A percentile compares a stretch with the other conserved stretches of the same genome.
phyloP scores from a whole-genome alignment of 306 rosid genomes.

The Lotus japonicus region DNA sequence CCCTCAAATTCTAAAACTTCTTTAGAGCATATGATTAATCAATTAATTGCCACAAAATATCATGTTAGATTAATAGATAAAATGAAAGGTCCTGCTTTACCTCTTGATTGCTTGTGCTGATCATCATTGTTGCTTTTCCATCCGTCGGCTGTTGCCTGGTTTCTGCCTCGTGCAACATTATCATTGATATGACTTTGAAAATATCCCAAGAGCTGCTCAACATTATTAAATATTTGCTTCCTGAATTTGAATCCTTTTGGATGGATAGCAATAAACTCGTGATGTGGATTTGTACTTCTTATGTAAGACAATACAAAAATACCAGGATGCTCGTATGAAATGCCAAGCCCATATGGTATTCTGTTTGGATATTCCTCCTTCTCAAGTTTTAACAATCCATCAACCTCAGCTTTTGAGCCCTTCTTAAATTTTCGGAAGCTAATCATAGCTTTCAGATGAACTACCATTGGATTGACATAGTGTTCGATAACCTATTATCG shows the following conservation, averaged over 20 bases:
- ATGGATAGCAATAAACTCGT: slow-evolving; percentile 39
- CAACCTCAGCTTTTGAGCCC: slow-evolving; percentile 44
- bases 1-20: not conserved
- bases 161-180: slow-evolving; percentile 8
- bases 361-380: slow-evolving; percentile 37
- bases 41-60: not conserved
- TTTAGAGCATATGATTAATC: not conserved
- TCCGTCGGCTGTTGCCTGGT: slow-evolving; percentile 1
- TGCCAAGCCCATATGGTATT: slow-evolving; percentile 36
- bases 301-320: slow-evolving; percentile 40
- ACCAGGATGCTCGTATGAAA: slow-evolving; percentile 46
- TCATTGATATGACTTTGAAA: slow-evolving; percentile 43
- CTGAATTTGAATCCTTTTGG: slow-evolving; percentile 46
- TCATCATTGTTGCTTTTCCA: not conserved
- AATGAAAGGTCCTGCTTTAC: slow-evolving; percentile 2
- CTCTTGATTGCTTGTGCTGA: slow-evolving; percentile 3
- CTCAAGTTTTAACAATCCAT: slow-evolving; percentile 30
- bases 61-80: not conserved
- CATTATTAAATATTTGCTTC: slow-evolving; percentile 35
- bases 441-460: slow-evolving; percentile 32
- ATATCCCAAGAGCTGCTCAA: slow-evolving; percentile 34
- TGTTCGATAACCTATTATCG: slow-evolving; percentile 29
- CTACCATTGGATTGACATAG: slow-evolving; percentile 38
- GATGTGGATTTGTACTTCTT: slow-evolving; percentile 34
- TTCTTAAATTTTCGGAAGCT: slow-evolving; percentile 37